A percentile compares a stretch with the other conserved stretches of the same genome.
Evolutionary conservation across 805 yeast genomes (phyloP).

Genomic region (Wickerhamiella domercqiae): DNA sequence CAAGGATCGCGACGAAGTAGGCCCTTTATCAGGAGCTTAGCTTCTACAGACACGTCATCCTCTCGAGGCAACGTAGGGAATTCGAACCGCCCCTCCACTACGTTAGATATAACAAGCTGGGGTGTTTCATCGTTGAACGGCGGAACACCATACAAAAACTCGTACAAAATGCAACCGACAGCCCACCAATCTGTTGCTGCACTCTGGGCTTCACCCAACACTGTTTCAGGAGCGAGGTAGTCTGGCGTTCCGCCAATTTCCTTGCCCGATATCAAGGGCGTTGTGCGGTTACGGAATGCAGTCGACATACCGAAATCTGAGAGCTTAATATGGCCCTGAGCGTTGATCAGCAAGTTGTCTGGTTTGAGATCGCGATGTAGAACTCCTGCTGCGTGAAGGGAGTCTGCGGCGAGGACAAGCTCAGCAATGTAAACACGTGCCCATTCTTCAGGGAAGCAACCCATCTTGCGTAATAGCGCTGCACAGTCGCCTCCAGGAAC

Average conservation of each 20-base stretch:
- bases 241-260: conserved; percentile 92
- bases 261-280: background rate
- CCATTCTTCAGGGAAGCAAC: conserved; percentile 78
- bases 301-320: conserved; percentile 87
- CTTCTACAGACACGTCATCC: conserved; percentile 37
- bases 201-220: conserved; percentile 67
- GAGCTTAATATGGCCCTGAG: conserved; percentile 74
- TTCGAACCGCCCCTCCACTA: conserved; percentile 53
- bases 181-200: conserved; percentile 98
- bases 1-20: conserved; percentile 50
- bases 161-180: conserved; percentile 87
- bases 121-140: conserved; percentile 83
- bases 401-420: conserved; percentile 77
- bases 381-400: conserved; percentile 74
- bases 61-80: conserved; percentile 59
- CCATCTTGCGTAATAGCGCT: conserved; percentile 65
- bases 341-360: conserved; percentile 77
- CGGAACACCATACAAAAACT: conserved; percentile 81
- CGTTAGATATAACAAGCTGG: conserved; percentile 66
- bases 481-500: conserved; percentile 94
- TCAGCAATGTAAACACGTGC: conserved; percentile 68
- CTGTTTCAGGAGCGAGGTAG: conserved; percentile 92
- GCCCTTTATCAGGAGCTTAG: conserved; percentile 55
- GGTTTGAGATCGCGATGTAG: conserved; percentile 94
- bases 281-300: conserved; percentile 2